These are phyloP conservation scores for Fonsecaea monophora DNA, from an alignment of 2,329 filamentous ascomycete species.

Conservation along the genomic window DNA sequence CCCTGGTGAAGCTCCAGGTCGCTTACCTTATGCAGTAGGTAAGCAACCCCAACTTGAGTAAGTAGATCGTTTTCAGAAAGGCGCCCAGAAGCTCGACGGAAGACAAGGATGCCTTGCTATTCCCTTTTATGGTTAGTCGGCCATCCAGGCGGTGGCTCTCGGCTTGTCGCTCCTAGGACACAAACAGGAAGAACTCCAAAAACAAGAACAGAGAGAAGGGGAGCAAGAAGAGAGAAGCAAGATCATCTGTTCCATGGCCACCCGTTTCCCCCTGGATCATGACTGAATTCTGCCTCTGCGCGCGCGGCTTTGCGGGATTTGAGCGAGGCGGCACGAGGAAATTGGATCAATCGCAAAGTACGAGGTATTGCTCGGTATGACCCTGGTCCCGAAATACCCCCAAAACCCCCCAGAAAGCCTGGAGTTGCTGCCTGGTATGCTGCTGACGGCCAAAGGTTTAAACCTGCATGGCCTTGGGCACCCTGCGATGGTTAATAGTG, in stretches of 20 bases:
- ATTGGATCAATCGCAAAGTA: background rate
- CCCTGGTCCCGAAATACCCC: background rate
- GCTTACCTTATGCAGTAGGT: constrained; percentile 4
- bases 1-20: background rate
- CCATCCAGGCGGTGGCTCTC: background rate
- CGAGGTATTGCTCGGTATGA: background rate
- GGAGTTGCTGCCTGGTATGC: background rate
- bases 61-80: background rate
- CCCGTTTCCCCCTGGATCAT: background rate
- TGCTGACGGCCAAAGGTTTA: background rate
- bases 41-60: constrained; percentile 1
- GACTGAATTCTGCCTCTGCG: background rate
- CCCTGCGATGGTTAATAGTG: background rate
- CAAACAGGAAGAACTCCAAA: background rate
- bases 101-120: background rate
- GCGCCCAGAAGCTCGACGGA: background rate
- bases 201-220: background rate
- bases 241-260: background rate
- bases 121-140: background rate
- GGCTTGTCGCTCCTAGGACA: background rate
- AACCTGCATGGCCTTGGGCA: background rate
- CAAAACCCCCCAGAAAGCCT: constrained; percentile 2
- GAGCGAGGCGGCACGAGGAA: background rate
- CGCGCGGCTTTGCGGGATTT: background rate
- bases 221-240: background rate